Conservation (phyloP, 2,329 filamentous ascomycete species). For the Stenocarpella maydis region DNA sequence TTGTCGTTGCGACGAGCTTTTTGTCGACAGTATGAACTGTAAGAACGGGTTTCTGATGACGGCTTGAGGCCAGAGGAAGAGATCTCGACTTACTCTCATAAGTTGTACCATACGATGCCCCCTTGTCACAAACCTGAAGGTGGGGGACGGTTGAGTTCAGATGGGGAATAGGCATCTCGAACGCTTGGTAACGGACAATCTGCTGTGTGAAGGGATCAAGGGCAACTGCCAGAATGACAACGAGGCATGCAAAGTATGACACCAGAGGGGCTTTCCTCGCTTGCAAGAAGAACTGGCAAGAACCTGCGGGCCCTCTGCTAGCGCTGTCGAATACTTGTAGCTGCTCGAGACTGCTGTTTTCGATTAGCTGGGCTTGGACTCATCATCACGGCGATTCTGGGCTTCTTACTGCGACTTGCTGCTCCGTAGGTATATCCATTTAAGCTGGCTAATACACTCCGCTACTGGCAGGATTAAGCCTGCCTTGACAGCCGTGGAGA, state of each 20-base stretch:
- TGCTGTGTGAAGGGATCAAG: slow-evolving; percentile 3
- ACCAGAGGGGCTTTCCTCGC: background rate
- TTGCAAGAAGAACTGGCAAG: background rate
- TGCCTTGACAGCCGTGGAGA: background rate
- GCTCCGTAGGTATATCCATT: background rate
- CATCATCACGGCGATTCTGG: no score
- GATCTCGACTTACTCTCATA: background rate
- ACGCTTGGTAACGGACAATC: background rate
- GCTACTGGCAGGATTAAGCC: slow-evolving; percentile 1
- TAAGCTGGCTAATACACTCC: slow-evolving; percentile 3
- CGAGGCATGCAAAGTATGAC: background rate
- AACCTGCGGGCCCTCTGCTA: background rate
- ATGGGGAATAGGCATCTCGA: background rate
- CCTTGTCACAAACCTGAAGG: background rate
- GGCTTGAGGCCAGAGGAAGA: no score
- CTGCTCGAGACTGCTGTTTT: background rate
- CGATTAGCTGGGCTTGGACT: background rate
- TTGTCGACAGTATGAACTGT: background rate
- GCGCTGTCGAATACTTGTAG: background rate
- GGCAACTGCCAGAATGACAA: background rate
- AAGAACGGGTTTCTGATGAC: background rate
- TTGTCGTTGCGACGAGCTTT: background rate
- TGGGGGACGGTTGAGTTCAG: background rate
- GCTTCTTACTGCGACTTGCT: background rate
- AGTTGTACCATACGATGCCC: background rate